A percentile compares a stretch with the other conserved stretches of the same genome.
phyloP scores from a whole-genome alignment of 2,329 filamentous ascomycete species.

The Ceratocystis huliohia region DNA sequence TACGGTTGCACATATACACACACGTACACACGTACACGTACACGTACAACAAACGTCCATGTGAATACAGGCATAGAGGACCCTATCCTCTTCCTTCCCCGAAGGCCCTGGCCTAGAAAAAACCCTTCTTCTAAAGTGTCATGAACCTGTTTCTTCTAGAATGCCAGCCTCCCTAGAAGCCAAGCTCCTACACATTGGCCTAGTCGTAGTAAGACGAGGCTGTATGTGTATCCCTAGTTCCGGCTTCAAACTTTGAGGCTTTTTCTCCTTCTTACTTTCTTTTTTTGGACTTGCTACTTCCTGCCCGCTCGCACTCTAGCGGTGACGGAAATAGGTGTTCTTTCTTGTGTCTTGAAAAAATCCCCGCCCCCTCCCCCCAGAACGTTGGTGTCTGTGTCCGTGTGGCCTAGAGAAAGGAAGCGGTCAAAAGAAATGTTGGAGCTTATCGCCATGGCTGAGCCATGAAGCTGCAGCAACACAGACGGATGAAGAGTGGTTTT shows the following conservation, averaged over 20 bases:
- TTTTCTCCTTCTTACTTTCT: background rate
- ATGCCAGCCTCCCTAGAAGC: background rate
- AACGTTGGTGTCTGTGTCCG: background rate
- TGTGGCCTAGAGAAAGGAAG: background rate
- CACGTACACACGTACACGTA: background rate
- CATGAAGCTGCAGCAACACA: background rate
- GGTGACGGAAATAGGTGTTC: background rate
- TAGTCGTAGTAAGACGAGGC: background rate
- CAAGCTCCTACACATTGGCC: background rate
- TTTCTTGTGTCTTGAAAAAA: conserved; percentile 3
- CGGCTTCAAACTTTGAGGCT: background rate
- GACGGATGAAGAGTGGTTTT: background rate
- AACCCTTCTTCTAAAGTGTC: too few species aligned
- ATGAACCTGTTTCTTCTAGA: too few species aligned
- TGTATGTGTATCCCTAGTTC: background rate
- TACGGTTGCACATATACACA: background rate
- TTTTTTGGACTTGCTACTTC: background rate
- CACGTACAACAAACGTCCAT: background rate
- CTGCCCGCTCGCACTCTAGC: background rate
- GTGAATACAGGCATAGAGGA: background rate
- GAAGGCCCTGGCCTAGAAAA: too few species aligned
- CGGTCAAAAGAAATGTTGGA: background rate
- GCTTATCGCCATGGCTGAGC: background rate
- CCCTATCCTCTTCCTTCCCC: background rate
- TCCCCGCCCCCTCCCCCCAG: background rate